Conservation (phyloP, 345 rosid genomes). For the Corchorus capsularis region DNA sequence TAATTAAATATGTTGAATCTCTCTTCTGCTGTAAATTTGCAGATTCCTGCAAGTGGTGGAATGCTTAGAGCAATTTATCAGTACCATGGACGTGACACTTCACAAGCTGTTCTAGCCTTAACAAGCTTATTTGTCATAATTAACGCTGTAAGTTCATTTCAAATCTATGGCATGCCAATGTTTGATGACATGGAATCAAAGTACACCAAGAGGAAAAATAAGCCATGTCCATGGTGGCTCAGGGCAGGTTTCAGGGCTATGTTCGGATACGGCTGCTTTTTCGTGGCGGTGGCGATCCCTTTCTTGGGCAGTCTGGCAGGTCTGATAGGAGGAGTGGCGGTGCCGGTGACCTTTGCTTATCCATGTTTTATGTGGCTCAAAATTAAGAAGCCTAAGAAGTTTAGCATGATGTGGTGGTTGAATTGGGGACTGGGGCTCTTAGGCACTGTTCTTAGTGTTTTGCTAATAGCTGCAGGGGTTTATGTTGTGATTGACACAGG, state of each 20-base stretch:
- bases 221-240: constrained; percentile 53
- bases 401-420: constrained; percentile 46
- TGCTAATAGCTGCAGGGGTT: constrained; percentile 42
- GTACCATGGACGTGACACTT: constrained; percentile 37
- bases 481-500: constrained; percentile 52
- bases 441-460: constrained; percentile 45
- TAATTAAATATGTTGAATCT: no score
- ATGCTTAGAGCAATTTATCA: constrained; percentile 40
- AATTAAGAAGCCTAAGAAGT: constrained; percentile 42
- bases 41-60: constrained; percentile 61
- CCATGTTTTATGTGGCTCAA: constrained; percentile 70
- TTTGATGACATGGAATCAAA: constrained; percentile 53
- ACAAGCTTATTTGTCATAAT: constrained; percentile 49
- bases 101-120: constrained; percentile 40
- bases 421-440: constrained; percentile 53
- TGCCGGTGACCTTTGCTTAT: constrained; percentile 57
- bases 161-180: constrained; percentile 60
- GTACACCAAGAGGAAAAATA: constrained; percentile 34
- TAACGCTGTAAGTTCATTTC: constrained; percentile 53
- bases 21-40: background rate
- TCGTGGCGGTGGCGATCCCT: constrained; percentile 53
- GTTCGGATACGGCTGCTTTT: constrained; percentile 40
- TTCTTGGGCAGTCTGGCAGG: constrained; percentile 51
- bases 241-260: constrained; percentile 41
- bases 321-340: constrained; percentile 52